Evolutionary conservation across 805 yeast genomes (phyloP).

Genomic region (Hyphopichia homilentoma): DNA sequence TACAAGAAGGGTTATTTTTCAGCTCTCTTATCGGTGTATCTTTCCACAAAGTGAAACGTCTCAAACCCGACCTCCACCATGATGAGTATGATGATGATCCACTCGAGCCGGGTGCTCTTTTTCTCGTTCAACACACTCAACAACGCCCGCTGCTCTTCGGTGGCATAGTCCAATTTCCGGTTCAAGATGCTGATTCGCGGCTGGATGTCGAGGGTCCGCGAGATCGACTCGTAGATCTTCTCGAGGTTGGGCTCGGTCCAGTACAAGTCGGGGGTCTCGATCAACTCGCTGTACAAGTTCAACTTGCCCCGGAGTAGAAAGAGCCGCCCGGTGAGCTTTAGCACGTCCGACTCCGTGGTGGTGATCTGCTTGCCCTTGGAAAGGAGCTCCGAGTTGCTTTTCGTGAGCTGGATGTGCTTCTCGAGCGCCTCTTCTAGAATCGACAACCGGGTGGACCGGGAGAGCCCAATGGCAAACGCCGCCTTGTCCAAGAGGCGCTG

Average conservation of each 20-base stretch:
- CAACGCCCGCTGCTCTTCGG: slow-evolving; percentile 81
- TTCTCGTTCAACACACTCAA: slow-evolving; percentile 72
- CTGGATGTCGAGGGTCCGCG: slow-evolving; percentile 67
- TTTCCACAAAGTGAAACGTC: slow-evolving; percentile 66
- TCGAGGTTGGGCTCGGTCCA: slow-evolving; percentile 92
- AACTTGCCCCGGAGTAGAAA: slow-evolving; percentile 76
- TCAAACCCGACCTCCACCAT: slow-evolving; percentile 86
- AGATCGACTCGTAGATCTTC: slow-evolving; percentile 65
- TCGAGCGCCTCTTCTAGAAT: slow-evolving; percentile 74
- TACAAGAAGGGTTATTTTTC: no score
- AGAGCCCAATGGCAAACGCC: slow-evolving; percentile 84
- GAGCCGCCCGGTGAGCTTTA: slow-evolving; percentile 69
- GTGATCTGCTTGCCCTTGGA: slow-evolving; percentile 53
- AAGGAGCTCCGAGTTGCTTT: slow-evolving; percentile 59
- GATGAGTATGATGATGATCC: slow-evolving; percentile 83
- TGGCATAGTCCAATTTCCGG: slow-evolving; percentile 82
- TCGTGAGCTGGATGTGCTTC: slow-evolving; percentile 58
- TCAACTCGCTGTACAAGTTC: slow-evolving; percentile 81
- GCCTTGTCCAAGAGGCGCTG: slow-evolving; percentile 68
- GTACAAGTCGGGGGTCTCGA: slow-evolving; percentile 88
- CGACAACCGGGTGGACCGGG: slow-evolving; percentile 82
- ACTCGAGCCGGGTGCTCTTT: slow-evolving; percentile 73
- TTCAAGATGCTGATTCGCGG: slow-evolving; percentile 79
- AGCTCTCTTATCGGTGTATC: slow-evolving; percentile 19
- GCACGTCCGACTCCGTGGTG: slow-evolving; percentile 54